phyloP scores from a whole-genome alignment of 108 stramenopile species.

The Skeletonema costatum region DNA sequence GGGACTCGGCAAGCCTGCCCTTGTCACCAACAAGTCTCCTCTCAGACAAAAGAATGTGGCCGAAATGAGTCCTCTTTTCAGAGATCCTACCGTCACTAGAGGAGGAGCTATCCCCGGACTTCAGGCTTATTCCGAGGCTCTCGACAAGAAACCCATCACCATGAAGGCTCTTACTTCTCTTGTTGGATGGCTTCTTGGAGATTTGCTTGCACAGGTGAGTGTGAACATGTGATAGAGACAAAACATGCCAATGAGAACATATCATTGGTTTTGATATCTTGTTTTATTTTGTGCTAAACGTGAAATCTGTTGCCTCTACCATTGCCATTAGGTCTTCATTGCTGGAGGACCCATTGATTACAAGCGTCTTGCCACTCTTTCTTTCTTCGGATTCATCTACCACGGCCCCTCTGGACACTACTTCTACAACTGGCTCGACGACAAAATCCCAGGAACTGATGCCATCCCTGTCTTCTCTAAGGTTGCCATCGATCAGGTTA shows the following conservation, averaged over 20 bases:
- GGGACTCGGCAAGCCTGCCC: constrained; percentile 49
- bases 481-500: constrained; percentile 94
- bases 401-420: constrained; percentile 98
- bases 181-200: constrained; percentile 95
- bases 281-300: not conserved
- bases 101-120: constrained; percentile 91
- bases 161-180: constrained; percentile 95
- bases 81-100: constrained; percentile 74
- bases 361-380: constrained; percentile 92
- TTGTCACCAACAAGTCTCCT: constrained; percentile 31
- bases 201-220: constrained; percentile 95
- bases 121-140: constrained; percentile 91
- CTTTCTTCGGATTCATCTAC: constrained; percentile 95
- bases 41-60: constrained; percentile 63
- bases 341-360: constrained; percentile 90
- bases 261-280: constrained; percentile 6
- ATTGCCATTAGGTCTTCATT: constrained; percentile 83
- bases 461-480: constrained; percentile 80
- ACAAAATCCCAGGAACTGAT: constrained; percentile 85
- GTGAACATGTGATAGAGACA: not conserved
- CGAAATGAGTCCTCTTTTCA: constrained; percentile 70
- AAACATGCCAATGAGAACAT: not conserved
- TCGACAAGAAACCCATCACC: constrained; percentile 91
- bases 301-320: not conserved
- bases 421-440: constrained; percentile 98